These are phyloP conservation scores for Hylodesmum podocarpum DNA, from an alignment of 306 rosid species.

Conservation along the genomic window DNA sequence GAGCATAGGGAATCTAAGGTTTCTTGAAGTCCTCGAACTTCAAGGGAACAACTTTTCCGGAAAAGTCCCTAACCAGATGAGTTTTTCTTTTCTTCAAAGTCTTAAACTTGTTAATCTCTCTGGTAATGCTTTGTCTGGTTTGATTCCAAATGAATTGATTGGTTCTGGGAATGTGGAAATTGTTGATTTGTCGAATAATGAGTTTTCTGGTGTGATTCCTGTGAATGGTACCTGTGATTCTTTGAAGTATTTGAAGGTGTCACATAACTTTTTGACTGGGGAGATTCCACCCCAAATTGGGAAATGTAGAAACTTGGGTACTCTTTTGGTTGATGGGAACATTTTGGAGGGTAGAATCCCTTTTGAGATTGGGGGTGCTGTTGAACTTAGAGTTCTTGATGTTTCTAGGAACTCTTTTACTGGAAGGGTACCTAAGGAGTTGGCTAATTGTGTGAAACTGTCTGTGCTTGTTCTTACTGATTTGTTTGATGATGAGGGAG, in stretches of 20 bases:
- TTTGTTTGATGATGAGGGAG: conserved; percentile 32
- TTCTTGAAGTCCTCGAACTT: conserved; percentile 49
- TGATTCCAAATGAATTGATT: conserved; percentile 40
- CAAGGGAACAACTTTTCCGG: conserved; percentile 67
- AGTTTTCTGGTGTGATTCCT: conserved; percentile 41
- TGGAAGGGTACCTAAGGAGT: conserved; percentile 47
- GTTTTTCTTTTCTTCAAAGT: conserved; percentile 29
- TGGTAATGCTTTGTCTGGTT: conserved; percentile 50
- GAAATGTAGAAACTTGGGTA: conserved; percentile 52
- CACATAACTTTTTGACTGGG: conserved; percentile 51
- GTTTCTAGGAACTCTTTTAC: conserved; percentile 70
- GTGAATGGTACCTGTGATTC: conserved; percentile 36
- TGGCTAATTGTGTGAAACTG: conserved; percentile 48
- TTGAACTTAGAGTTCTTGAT: conserved; percentile 60
- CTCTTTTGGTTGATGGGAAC: conserved; percentile 64
- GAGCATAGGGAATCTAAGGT: conserved; percentile 40
- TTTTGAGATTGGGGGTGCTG: conserved; percentile 43
- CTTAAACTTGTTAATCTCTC: conserved; percentile 57
- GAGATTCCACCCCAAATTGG: conserved; percentile 54
- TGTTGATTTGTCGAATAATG: conserved; percentile 63
- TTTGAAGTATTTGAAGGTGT: conserved; percentile 54
- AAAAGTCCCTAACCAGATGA: conserved; percentile 42
- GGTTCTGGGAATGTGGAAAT: conserved; percentile 35
- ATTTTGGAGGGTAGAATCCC: conserved; percentile 62
- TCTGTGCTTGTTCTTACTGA: conserved; percentile 57